These are phyloP conservation scores for Fraxinus greggii DNA, from an alignment of 305 asterid species.

Conservation along the genomic window DNA sequence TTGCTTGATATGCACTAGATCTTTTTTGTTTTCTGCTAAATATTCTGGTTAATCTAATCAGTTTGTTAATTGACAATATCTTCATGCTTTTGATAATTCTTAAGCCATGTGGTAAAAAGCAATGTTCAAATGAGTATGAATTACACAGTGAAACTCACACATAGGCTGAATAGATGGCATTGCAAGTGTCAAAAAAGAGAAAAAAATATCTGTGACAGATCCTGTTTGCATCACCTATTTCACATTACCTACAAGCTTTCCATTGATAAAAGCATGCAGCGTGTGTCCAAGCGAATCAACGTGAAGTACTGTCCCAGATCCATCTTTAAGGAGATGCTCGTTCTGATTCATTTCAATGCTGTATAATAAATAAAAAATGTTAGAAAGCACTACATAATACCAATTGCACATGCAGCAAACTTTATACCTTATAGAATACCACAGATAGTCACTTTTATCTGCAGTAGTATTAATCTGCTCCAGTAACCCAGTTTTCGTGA, in stretches of 20 bases:
- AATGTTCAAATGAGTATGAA: background rate
- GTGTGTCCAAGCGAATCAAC: slow-evolving; percentile 80
- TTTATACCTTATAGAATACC: slow-evolving; percentile 83
- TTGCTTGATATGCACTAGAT: background rate
- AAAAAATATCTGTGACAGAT: background rate
- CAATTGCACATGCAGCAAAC: background rate
- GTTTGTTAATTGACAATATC: background rate
- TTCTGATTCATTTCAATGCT: slow-evolving; percentile 55
- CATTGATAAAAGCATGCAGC: slow-evolving; percentile 64
- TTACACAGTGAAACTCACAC: background rate
- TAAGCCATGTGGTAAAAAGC: background rate
- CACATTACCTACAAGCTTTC: slow-evolving; percentile 67
- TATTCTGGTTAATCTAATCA: background rate
- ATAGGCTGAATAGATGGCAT: background rate
- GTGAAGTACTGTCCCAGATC: slow-evolving; percentile 65
- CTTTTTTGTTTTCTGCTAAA: background rate
- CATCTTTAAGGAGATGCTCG: slow-evolving; percentile 58
- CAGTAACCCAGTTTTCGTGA: slow-evolving; percentile 53
- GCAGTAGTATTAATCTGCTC: slow-evolving; percentile 94
- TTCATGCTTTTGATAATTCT: background rate
- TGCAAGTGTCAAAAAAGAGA: background rate
- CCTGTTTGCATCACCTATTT: slow-evolving; percentile 7
- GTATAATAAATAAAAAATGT: slow-evolving; percentile 25
- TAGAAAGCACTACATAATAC: slow-evolving; percentile 1
- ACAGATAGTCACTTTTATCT: slow-evolving; percentile 82